A percentile compares a stretch with the other conserved stretches of the same genome.
These are phyloP conservation scores for Aurinia saxatilis DNA, from an alignment of 345 rosid genomes.

Conservation along the genomic window DNA sequence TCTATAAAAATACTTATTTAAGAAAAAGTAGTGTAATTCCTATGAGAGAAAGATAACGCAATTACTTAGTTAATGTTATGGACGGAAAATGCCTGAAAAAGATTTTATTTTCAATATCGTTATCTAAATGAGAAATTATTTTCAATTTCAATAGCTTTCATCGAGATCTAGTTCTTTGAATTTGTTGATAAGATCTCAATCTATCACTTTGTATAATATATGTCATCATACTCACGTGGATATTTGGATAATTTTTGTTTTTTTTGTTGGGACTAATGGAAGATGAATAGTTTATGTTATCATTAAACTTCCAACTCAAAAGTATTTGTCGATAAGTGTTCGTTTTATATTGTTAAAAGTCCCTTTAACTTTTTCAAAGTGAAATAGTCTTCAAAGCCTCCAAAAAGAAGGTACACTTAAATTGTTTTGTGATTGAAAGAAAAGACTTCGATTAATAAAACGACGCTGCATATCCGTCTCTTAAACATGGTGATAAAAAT, in stretches of 20 bases:
- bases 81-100: background rate
- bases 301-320: no score
- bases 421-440: no score
- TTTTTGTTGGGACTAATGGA: background rate
- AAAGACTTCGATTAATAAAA: no score
- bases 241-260: background rate
- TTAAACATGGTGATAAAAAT: no score
- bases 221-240: background rate
- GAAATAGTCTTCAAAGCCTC: no score
- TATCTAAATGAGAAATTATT: background rate
- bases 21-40: no score
- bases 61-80: background rate
- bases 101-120: slow-evolving; percentile 8
- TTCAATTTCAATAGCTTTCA: slow-evolving; percentile 7
- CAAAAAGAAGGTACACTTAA: no score
- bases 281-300: background rate
- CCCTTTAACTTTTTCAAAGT: no score
- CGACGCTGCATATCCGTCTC: no score
- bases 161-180: slow-evolving; percentile 7
- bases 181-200: slow-evolving; percentile 3
- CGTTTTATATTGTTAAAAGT: no score
- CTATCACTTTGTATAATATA: background rate
- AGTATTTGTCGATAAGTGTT: no score
- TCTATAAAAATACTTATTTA: no score
- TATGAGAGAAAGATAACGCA: background rate